A percentile compares a stretch with the other conserved stretches of the same genome.
Conservation (phyloP, 768 basidiomycete species). For the Hericium erinaceus region DNA sequence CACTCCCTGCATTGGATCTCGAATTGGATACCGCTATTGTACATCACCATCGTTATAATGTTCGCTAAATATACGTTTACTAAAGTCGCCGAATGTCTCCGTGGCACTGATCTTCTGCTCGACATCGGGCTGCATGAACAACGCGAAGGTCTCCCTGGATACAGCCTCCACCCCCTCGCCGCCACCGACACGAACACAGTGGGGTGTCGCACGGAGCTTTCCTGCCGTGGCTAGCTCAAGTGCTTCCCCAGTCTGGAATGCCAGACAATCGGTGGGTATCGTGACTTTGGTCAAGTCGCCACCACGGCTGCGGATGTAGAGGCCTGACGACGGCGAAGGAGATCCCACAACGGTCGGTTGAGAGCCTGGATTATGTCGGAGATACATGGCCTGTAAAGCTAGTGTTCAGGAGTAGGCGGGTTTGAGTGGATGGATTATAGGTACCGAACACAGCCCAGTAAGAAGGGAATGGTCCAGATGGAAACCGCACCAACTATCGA, state of each 20-base stretch:
- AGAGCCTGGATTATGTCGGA: constrained; percentile 35
- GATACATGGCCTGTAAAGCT: constrained; percentile 65
- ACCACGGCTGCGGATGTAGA: constrained; percentile 85
- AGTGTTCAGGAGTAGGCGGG: background rate
- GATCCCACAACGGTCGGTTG: constrained; percentile 45
- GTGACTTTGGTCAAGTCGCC: constrained; percentile 72
- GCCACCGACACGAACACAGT: constrained; percentile 77
- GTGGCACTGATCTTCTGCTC: constrained; percentile 58
- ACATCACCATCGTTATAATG: constrained; percentile 36
- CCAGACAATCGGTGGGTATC: constrained; percentile 78
- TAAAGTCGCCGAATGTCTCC: constrained; percentile 86
- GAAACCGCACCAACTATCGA: constrained; percentile 93
- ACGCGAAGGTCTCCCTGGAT: constrained; percentile 79
- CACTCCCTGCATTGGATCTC: background rate
- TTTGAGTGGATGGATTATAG: constrained; percentile 13
- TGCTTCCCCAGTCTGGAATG: constrained; percentile 97
- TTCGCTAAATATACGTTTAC: constrained; percentile 64
- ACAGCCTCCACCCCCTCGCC: constrained; percentile 37
- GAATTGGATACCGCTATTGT: constrained; percentile 1
- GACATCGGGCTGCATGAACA: constrained; percentile 87
- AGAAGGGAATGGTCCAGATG: constrained; percentile 88
- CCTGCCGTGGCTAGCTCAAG: constrained; percentile 81
- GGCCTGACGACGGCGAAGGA: constrained; percentile 71
- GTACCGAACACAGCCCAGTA: constrained; percentile 86
- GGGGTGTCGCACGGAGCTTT: constrained; percentile 83